Evolutionary conservation across 1,284 basidiomycete species (phyloP).

Genomic region (Trichosporon faecale): DNA sequence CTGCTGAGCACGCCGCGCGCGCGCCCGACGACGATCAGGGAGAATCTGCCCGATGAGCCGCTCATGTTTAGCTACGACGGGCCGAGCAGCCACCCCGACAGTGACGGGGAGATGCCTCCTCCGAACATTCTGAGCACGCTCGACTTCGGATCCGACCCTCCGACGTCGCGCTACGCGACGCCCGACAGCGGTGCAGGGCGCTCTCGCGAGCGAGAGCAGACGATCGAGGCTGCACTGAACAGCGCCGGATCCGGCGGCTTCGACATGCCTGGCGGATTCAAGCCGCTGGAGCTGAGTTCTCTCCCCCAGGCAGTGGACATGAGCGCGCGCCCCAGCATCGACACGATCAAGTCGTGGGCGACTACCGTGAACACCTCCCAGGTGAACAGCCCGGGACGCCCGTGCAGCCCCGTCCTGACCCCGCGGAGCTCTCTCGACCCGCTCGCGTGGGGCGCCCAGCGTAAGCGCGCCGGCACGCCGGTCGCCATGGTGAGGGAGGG

Average conservation of each 20-base stretch:
- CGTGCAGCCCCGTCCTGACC: not conserved
- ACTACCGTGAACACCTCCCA: not conserved
- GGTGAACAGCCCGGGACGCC: not conserved
- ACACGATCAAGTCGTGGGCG: constrained; percentile 7
- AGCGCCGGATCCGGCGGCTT: not conserved
- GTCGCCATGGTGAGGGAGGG: not conserved
- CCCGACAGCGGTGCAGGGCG: not conserved
- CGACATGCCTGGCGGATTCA: not conserved
- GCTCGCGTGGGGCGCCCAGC: not conserved
- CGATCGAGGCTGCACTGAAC: not conserved
- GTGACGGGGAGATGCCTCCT: not conserved
- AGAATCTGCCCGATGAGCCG: constrained; percentile 3
- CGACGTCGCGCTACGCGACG: not conserved
- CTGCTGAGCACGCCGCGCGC: constrained; percentile 7
- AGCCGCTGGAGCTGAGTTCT: not conserved
- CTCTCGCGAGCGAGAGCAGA: not conserved
- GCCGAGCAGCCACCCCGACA: not conserved
- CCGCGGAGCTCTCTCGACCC: constrained; percentile 3
- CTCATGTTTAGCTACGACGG: constrained; percentile 6
- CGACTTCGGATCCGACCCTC: not conserved
- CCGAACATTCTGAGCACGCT: not conserved
- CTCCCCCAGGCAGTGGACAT: not conserved
- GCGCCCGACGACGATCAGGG: not conserved
- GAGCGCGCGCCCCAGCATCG: not conserved
- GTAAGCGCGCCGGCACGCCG: not conserved